These are phyloP conservation scores for Termitomyces sp. DNA, from an alignment of 768 basidiomycete species.

Conservation along the genomic window DNA sequence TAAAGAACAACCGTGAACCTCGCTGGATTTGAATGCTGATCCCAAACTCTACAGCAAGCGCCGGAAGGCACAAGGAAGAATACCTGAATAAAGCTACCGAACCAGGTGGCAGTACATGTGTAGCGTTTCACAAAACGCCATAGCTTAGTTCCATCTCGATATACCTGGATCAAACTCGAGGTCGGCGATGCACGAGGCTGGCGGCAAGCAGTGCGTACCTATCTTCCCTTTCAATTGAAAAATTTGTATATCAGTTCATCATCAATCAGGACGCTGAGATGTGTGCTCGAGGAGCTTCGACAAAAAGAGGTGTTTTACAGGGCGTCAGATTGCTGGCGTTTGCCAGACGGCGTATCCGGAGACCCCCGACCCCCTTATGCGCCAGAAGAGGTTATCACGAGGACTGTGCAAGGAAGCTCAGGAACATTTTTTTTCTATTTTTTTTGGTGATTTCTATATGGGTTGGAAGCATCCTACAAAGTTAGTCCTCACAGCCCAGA, in stretches of 20 bases:
- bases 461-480: too few species aligned
- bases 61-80: background rate
- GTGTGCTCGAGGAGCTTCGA: background rate
- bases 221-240: background rate
- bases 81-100: background rate
- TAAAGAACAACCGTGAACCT: background rate
- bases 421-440: background rate
- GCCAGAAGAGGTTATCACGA: conserved; percentile 1
- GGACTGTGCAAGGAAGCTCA: background rate
- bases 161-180: background rate
- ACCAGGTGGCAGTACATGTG: background rate
- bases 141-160: background rate
- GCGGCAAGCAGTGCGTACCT: background rate
- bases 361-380: background rate
- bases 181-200: background rate
- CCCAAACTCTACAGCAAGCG: background rate
- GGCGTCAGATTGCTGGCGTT: background rate
- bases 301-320: background rate
- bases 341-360: background rate
- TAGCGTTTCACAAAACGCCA: background rate
- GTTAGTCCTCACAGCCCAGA: too few species aligned
- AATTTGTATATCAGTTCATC: background rate
- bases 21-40: background rate
- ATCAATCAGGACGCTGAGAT: background rate
- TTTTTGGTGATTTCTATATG: too few species aligned